Percentiles rank a stretch among this genome's conserved stretches.
Conservation (phyloP, 2,329 filamentous ascomycete species). For the Ophiostoma ulmi region DNA sequence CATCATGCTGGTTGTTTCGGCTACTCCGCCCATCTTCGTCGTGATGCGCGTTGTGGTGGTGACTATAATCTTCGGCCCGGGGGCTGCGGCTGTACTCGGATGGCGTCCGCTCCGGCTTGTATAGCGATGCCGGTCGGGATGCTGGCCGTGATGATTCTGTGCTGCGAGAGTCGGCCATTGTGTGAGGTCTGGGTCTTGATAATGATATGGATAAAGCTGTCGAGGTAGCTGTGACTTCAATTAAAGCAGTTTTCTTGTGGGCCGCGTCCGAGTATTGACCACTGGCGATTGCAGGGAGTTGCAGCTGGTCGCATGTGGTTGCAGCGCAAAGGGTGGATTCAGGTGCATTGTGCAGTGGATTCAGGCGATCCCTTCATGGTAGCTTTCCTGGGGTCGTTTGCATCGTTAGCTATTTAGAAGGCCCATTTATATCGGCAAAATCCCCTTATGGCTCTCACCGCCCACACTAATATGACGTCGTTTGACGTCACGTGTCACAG, state of each 20-base stretch:
- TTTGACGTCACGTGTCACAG: background rate
- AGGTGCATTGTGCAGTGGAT: conserved; percentile 13
- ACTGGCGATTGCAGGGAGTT: conserved; percentile 5
- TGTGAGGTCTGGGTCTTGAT: background rate
- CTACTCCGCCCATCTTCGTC: conserved; percentile 8
- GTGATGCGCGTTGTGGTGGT: background rate
- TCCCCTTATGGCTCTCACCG: background rate
- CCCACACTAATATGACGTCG: conserved; percentile 5
- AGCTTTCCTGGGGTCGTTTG: background rate
- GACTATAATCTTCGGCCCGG: background rate
- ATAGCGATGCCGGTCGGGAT: conserved; percentile 14
- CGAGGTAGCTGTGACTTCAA: background rate
- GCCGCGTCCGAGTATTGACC: background rate
- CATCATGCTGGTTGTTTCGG: background rate
- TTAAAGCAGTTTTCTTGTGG: conserved; percentile 6
- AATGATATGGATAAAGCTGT: background rate
- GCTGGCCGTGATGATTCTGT: conserved; percentile 14
- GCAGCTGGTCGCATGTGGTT: background rate
- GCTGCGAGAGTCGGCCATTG: conserved; percentile 4
- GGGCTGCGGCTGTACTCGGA: conserved; percentile 15
- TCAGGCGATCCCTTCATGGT: background rate
- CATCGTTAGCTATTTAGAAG: background rate
- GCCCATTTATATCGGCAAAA: background rate
- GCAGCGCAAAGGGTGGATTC: conserved; percentile 6
- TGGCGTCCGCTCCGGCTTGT: background rate